phyloP scores from a whole-genome alignment of 1,284 basidiomycete species.

The Trametes pubescens region DNA sequence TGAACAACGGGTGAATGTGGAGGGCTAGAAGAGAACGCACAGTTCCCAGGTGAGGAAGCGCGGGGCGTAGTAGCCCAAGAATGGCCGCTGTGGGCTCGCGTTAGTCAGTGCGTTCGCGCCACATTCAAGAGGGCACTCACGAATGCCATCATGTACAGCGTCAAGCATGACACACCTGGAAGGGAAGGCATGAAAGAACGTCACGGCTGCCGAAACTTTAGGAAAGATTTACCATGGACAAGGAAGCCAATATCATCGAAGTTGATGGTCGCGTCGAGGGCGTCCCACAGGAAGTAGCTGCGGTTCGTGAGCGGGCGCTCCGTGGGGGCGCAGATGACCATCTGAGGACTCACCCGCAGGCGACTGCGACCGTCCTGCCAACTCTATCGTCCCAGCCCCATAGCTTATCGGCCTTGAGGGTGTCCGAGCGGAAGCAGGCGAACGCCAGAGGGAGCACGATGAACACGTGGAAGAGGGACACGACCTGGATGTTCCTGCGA shows the following conservation, averaged over 20 bases:
- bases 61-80: slow-evolving; percentile 73
- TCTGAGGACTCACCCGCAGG: slow-evolving; percentile 55
- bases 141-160: slow-evolving; percentile 66
- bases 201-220: not conserved
- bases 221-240: slow-evolving; percentile 59
- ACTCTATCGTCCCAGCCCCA: slow-evolving; percentile 64
- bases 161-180: slow-evolving; percentile 64
- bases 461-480: slow-evolving; percentile 63
- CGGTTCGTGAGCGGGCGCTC: slow-evolving; percentile 3
- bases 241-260: slow-evolving; percentile 69
- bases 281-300: slow-evolving; percentile 73
- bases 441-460: slow-evolving; percentile 59
- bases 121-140: slow-evolving; percentile 49
- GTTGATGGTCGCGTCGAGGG: slow-evolving; percentile 61
- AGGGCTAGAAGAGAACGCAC: slow-evolving; percentile 46
- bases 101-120: slow-evolving; percentile 1
- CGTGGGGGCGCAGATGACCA: slow-evolving; percentile 10
- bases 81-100: slow-evolving; percentile 62
- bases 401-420: slow-evolving; percentile 54
- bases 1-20: not conserved
- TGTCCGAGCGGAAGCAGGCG: slow-evolving; percentile 50
- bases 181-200: not conserved
- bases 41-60: slow-evolving; percentile 81
- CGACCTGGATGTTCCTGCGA: slow-evolving; percentile 55
- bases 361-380: slow-evolving; percentile 59